phyloP scores from a whole-genome alignment of 257 asterid genomes.

The Solanum sparsipilum region DNA sequence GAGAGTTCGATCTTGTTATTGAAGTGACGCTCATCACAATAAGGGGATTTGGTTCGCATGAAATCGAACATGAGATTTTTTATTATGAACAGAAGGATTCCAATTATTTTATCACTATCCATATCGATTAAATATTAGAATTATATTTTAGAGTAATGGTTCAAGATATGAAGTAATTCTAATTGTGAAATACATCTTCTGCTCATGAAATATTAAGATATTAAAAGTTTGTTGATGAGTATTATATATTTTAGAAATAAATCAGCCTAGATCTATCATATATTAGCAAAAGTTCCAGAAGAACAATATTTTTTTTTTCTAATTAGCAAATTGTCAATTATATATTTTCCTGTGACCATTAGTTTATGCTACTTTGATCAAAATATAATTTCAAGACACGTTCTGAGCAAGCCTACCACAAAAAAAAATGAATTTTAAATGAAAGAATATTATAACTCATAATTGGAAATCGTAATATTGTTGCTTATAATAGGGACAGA shows the following conservation, averaged over 20 bases:
- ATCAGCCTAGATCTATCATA: background rate
- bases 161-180: background rate
- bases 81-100: rapidly evolving
- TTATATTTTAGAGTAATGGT: too few relatives aligned
- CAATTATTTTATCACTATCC: background rate
- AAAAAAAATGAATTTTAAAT: background rate
- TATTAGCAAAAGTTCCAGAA: background rate
- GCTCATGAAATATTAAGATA: background rate
- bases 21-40: too few relatives aligned
- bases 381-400: background rate
- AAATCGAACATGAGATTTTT: too few relatives aligned
- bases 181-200: background rate
- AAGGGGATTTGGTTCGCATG: too few relatives aligned
- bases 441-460: background rate
- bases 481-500: background rate
- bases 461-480: background rate
- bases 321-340: background rate
- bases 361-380: background rate
- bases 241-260: background rate
- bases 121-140: too few relatives aligned
- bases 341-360: background rate
- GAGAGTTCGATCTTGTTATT: too few relatives aligned
- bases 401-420: background rate
- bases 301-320: background rate
- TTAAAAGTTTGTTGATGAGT: background rate